Conservation (phyloP, 108 stramenopile species). For the Chaetoceros muelleri region DNA sequence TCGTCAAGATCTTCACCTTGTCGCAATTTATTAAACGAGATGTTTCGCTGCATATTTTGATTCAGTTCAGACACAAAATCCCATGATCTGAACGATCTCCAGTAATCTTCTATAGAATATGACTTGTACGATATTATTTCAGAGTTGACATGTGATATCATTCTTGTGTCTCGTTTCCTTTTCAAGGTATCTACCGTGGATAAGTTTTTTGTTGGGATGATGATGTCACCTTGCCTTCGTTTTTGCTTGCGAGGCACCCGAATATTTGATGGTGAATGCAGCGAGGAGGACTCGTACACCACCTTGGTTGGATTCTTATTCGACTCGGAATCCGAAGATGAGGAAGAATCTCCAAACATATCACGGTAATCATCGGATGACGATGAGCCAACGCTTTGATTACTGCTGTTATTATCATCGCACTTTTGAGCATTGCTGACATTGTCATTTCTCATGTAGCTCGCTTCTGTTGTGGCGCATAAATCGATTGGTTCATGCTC, state of each 20-base stretch:
- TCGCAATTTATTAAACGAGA: no score
- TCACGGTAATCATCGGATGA: background rate
- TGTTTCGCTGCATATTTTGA: background rate
- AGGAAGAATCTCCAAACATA: background rate
- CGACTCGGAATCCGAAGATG: no score
- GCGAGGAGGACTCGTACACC: background rate
- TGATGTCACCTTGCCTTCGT: background rate
- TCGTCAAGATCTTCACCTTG: no score
- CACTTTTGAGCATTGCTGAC: background rate
- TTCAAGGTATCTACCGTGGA: background rate
- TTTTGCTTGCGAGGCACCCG: background rate
- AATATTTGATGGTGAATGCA: background rate
- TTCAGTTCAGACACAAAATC: background rate
- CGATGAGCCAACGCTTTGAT: background rate
- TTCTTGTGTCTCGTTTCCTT: background rate
- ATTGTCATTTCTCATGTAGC: background rate
- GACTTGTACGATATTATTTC: no score
- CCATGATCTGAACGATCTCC: background rate
- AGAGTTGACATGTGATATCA: no score
- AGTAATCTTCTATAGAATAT: background rate
- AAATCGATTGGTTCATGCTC: no score
- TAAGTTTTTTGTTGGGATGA: background rate
- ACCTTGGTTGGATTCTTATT: background rate
- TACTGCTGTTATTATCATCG: background rate
- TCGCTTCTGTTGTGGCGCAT: background rate